A percentile compares a stretch with the other conserved stretches of the same genome.
Conservation (phyloP, 257 asterid species). For the Haberlea rhodopensis region DNA sequence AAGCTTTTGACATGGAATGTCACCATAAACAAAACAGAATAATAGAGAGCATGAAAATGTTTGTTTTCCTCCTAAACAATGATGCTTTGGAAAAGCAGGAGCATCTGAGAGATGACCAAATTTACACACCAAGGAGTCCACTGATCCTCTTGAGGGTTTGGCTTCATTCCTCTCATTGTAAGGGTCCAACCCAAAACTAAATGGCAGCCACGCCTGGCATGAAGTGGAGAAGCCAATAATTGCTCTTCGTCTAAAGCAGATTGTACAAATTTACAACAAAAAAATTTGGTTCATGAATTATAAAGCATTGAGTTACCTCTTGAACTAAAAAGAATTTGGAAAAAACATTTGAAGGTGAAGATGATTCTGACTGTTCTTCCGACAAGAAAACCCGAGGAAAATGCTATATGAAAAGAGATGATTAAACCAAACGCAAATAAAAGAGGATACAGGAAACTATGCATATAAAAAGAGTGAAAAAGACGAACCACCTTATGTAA, state of each 20-base stretch:
- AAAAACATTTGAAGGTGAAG: slow-evolving; percentile 34
- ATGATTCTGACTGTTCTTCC: slow-evolving; percentile 43
- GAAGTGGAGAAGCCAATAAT: slow-evolving; percentile 21
- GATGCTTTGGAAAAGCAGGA: slow-evolving; percentile 7
- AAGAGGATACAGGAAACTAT: slow-evolving; percentile 8
- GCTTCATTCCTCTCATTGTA: slow-evolving; percentile 39
- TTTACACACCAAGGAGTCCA: slow-evolving; percentile 62
- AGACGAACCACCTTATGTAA: slow-evolving; percentile 61
- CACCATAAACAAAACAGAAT: slow-evolving; percentile 18
- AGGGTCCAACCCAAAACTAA: slow-evolving; percentile 49
- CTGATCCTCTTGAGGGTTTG: slow-evolving; percentile 34
- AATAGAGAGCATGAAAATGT: slow-evolving; percentile 11
- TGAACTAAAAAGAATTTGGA: slow-evolving; percentile 41
- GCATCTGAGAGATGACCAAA: slow-evolving; percentile 7
- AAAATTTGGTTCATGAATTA: slow-evolving; percentile 22
- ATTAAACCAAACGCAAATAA: slow-evolving; percentile 15
- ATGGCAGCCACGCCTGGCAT: slow-evolving; percentile 83
- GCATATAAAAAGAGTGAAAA: slow-evolving; percentile 4
- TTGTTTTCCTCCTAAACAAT: background rate
- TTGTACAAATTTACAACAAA: background rate
- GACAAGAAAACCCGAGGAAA: slow-evolving; percentile 59
- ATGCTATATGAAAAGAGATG: slow-evolving; percentile 38
- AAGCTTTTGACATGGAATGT: slow-evolving; percentile 14
- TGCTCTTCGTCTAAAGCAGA: background rate
- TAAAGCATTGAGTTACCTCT: slow-evolving; percentile 54